These are phyloP conservation scores for Falciphora oryzae DNA, from an alignment of 2,329 filamentous ascomycete species.

Conservation along the genomic window DNA sequence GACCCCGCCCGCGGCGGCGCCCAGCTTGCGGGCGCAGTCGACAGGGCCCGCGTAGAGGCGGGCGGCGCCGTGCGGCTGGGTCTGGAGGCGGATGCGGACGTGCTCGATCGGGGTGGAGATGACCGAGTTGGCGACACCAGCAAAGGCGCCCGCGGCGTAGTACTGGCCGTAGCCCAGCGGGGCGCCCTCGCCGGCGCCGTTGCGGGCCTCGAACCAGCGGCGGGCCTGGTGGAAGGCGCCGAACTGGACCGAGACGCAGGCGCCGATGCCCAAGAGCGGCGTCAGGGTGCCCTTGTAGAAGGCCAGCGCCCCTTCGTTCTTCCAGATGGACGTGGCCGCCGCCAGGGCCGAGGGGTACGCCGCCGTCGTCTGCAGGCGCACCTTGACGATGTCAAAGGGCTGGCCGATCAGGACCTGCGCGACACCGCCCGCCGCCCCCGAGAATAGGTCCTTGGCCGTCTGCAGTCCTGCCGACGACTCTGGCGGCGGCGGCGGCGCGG, in stretches of 20 bases:
- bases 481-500: slow-evolving; percentile 19
- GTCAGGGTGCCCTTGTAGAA: slow-evolving; percentile 99
- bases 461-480: slow-evolving; percentile 31
- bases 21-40: slow-evolving; percentile 86
- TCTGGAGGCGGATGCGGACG: slow-evolving; percentile 91
- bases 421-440: slow-evolving; percentile 85
- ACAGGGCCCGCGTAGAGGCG: slow-evolving; percentile 77
- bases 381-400: slow-evolving; percentile 91
- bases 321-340: slow-evolving; percentile 78
- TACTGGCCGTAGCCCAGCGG: slow-evolving; percentile 76
- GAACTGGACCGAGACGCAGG: slow-evolving; percentile 97
- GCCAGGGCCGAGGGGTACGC: slow-evolving; percentile 76
- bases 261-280: slow-evolving; percentile 89
- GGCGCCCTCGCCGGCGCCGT: slow-evolving; percentile 55
- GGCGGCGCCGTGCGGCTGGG: slow-evolving; percentile 80
- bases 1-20: slow-evolving; percentile 58
- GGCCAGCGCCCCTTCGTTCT: slow-evolving; percentile 78
- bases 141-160: slow-evolving; percentile 85
- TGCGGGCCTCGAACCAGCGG: slow-evolving; percentile 74
- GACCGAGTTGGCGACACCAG: slow-evolving; percentile 81
- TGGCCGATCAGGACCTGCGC: slow-evolving; percentile 87
- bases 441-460: slow-evolving; percentile 82
- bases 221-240: slow-evolving; percentile 92
- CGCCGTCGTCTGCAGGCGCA: slow-evolving; percentile 84
- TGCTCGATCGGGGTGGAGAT: slow-evolving; percentile 94